Base-by-base conservation (phyloP, 2,329 filamentous ascomycete species). In the Trichoderma sp. region DNA sequence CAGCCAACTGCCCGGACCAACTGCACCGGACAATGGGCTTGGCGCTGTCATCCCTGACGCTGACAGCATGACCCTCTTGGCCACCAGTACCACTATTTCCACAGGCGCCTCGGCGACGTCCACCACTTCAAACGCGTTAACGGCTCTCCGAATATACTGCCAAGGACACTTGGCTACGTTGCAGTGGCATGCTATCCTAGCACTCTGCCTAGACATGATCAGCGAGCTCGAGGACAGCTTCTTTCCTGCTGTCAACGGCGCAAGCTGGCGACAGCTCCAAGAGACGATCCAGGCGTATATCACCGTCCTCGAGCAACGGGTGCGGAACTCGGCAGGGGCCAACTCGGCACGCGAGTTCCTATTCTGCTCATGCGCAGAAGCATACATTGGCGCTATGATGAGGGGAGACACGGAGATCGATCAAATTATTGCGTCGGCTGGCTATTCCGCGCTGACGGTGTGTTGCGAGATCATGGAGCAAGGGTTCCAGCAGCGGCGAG, bases 141-240 rank as follows among this genome's bases (percentile, higher is more conserved):
- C 43, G 5, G 28, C 47, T 30, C 56, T 59, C 7, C 43, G 56
- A 5, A 59, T 59, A 19, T n/a, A 59, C 17, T 9, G 56, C 10
- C 43, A 48, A 48, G 56, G 56, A 3, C 44, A 45, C 34, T 39
- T 59, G 1, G 56, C 56, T 24, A 59, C 43, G 6, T 34, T 59
- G 41, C 56, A 47, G 28, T 48, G 56, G 56, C 56, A 48, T 26
- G 28, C 56, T 7, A 48, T 48, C 17, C 26, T 48, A 21, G 44
- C 56, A 3, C 56, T 59, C 7, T 59, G 43, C 17, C 44, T 59
- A 14, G 56, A 59, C 30, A 39, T 48, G 43, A 59, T 47, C n/a
- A 59, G 56, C 21, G 56, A 59, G 43, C 56, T 59, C 41, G 44
- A 48, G 24, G 56, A 59, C 9, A 34, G 45, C 9, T 45, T 59